These are phyloP conservation scores for Arthroderma sp. DNA, from an alignment of 2,329 filamentous ascomycete genomes.

Conservation along the genomic window DNA sequence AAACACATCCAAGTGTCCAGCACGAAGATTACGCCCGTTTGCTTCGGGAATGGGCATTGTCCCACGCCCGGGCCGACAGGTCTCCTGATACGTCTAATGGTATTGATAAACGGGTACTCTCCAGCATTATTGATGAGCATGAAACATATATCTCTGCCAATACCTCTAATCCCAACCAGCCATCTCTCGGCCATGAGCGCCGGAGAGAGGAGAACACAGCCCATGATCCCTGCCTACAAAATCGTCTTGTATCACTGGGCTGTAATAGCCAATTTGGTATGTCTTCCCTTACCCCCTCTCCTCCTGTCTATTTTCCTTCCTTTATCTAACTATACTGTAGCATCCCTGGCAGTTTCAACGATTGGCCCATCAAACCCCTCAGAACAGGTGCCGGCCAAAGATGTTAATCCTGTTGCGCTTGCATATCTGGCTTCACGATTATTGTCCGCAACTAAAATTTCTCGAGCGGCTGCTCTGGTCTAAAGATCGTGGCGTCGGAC, in stretches of 20 bases:
- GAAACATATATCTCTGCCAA: slow-evolving; percentile 27
- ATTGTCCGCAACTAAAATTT: slow-evolving; percentile 36
- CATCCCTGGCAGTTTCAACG: slow-evolving; percentile 29
- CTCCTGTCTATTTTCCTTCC: background rate
- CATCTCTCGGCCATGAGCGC: background rate
- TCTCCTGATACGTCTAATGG: too few species aligned
- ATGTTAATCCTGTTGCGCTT: slow-evolving; percentile 44
- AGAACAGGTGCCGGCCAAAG: slow-evolving; percentile 35
- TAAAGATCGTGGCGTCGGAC: slow-evolving; percentile 38
- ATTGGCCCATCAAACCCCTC: slow-evolving; percentile 17
- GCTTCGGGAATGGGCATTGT: slow-evolving; percentile 44
- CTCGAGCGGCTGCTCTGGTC: slow-evolving; percentile 39
- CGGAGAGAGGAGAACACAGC: background rate
- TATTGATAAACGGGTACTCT: slow-evolving; percentile 29
- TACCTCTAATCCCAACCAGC: background rate
- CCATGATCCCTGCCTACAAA: slow-evolving; percentile 12
- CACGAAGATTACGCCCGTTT: slow-evolving; percentile 22
- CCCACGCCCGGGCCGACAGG: slow-evolving; percentile 24
- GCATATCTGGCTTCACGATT: slow-evolving; percentile 48
- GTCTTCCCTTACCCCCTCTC: slow-evolving; percentile 7
- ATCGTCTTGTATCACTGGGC: slow-evolving; percentile 26
- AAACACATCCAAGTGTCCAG: background rate
- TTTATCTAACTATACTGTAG: slow-evolving; percentile 3
- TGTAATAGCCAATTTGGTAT: slow-evolving; percentile 32
- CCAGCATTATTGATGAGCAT: slow-evolving; percentile 46